These are phyloP conservation scores for Intubia oerlemansii DNA, from an alignment of 2,329 filamentous ascomycete species.

Conservation along the genomic window DNA sequence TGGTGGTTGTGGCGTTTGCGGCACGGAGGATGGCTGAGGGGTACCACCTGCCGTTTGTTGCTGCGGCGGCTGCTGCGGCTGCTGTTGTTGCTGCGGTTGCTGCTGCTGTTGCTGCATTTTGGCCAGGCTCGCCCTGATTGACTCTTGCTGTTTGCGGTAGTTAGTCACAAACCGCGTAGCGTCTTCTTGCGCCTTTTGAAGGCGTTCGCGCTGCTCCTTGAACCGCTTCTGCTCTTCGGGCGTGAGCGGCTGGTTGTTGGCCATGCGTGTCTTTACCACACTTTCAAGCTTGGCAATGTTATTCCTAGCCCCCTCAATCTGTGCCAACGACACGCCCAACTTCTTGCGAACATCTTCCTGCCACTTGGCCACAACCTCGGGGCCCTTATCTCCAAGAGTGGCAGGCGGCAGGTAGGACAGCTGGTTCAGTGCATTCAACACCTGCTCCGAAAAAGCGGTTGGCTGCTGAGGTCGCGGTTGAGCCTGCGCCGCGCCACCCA, in stretches of 20 bases:
- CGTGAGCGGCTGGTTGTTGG: conserved; percentile 20
- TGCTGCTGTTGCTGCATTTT: no score
- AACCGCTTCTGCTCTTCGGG: conserved; percentile 25
- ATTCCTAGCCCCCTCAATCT: conserved; percentile 25
- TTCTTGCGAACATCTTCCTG: conserved; percentile 23
- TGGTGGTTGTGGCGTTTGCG: background rate
- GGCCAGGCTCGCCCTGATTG: no score
- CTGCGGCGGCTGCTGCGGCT: conserved; percentile 8
- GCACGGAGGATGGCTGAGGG: no score
- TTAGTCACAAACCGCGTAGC: conserved; percentile 25
- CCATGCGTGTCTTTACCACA: conserved; percentile 19
- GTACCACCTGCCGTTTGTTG: no score
- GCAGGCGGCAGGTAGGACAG: conserved; percentile 24
- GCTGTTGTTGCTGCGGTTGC: no score
- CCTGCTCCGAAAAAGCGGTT: conserved; percentile 17
- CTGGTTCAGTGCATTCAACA: conserved; percentile 24
- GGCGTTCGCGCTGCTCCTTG: conserved; percentile 20
- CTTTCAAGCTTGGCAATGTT: conserved; percentile 21
- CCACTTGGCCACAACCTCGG: conserved; percentile 24
- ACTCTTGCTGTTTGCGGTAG: conserved; percentile 23
- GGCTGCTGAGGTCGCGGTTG: no score
- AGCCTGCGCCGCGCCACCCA: no score
- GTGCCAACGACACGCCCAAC: conserved; percentile 25
- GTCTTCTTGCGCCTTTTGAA: conserved; percentile 23
- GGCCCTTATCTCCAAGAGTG: conserved; percentile 19